Conservation (phyloP, 1,284 basidiomycete genomes). For the Ceratobasidium sp. region DNA sequence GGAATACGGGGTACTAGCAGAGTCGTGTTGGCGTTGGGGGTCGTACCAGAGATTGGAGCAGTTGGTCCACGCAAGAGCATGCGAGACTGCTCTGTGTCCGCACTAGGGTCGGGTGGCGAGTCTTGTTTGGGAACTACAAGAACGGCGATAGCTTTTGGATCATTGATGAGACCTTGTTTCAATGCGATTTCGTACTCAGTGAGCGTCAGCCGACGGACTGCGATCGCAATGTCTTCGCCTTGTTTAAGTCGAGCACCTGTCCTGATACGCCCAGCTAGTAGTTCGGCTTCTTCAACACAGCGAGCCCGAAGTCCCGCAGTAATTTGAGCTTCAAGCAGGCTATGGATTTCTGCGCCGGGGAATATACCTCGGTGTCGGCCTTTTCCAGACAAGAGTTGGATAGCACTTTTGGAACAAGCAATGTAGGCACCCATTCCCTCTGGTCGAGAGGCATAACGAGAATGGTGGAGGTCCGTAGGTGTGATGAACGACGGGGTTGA, state of each 20-base stretch:
- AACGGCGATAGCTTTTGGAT: constrained; percentile 7
- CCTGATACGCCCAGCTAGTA: constrained; percentile 18
- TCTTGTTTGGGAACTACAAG: constrained; percentile 20
- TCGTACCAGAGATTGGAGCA: not conserved
- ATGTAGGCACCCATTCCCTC: constrained; percentile 18
- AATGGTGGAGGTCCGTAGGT: constrained; percentile 29
- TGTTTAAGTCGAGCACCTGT: not conserved
- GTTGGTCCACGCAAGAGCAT: constrained; percentile 7
- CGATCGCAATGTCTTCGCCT: constrained; percentile 13
- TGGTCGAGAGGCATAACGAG: constrained; percentile 25
- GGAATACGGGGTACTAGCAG: constrained; percentile 24
- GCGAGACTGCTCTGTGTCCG: not conserved
- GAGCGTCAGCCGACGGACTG: constrained; percentile 27
- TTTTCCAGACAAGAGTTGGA: constrained; percentile 22
- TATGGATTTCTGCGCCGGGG: constrained; percentile 18
- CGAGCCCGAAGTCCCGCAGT: constrained; percentile 25
- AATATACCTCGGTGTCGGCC: constrained; percentile 31
- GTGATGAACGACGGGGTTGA: constrained; percentile 34
- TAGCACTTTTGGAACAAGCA: constrained; percentile 25
- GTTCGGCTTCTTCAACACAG: constrained; percentile 35
- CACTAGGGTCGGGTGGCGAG: not conserved
- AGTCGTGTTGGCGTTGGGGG: not conserved
- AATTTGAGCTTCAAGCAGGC: constrained; percentile 27
- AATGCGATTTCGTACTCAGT: constrained; percentile 12
- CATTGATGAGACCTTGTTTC: not conserved